Base-by-base conservation (phyloP, 2,329 filamentous ascomycete genomes). In the Fusarium agapanthi region DNA sequence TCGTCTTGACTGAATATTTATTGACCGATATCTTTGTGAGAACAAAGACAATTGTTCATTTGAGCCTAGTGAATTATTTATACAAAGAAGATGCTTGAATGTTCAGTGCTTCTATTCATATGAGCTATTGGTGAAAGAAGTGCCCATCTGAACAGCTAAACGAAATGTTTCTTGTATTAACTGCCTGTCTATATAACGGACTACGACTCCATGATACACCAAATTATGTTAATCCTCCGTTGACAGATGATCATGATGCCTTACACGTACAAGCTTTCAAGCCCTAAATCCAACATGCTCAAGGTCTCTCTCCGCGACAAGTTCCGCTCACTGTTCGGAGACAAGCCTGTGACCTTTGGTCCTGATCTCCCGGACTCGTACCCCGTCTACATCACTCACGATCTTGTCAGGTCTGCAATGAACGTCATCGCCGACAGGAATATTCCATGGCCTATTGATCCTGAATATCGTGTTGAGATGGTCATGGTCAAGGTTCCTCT, bases 341-440 rank as follows among this genome's bases (percentile, higher is more conserved):
- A 24, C 24, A 68, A 57, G 34, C 30, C n/a, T 9, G 35, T 24
- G 8, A 5, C 45, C 7, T 41, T 68, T 55, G 65, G 64, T 12
- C 65, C 58, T 44, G 45, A 32, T n/a, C 50, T 50, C 24, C 65
- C 67, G 24, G 30, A 69, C 37, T 54, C 53, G 16, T 58, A 48
- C 32, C 51, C 53, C 8, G 40, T 69, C 28, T 51, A 40, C 51
- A 65, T 69, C 47, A 69, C 65, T 12, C 24, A 48, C 28, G 53
- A 55, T 26, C 59, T 69, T 43, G 40, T 65, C 14, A 45, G 28
- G 18, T 41, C 59, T 43, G 50, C 51, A 11, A 53, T 70, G 41
- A 45, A 48, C 26, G 3, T 24, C 30, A 30, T 51, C 16, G 15
- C 20, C 15, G 28, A 53, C 13, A 45, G 50, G 20, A 34, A 44